These are phyloP conservation scores for Suillus ampliporus DNA, from an alignment of 768 basidiomycete genomes.

Conservation along the genomic window DNA sequence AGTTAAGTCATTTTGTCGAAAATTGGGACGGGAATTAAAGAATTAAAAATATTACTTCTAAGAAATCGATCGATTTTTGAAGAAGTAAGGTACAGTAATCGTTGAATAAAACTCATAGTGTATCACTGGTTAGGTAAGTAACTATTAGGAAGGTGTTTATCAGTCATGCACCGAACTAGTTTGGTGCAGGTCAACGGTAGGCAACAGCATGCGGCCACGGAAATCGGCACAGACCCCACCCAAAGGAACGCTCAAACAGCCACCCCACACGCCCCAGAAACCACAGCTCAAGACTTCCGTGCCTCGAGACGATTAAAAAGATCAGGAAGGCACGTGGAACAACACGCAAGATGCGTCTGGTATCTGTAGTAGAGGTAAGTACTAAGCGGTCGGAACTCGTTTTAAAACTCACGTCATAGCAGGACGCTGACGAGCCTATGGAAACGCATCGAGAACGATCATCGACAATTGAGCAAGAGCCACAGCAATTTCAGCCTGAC, in stretches of 20 bases:
- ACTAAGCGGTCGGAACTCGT: neutral
- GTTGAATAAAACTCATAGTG: no score
- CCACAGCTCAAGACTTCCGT: neutral
- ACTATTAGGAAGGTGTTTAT: no score
- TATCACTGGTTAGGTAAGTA: no score
- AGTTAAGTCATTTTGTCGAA: no score
- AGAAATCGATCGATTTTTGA: no score
- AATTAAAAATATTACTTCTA: no score
- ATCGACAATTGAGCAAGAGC: neutral
- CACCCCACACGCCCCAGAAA: neutral
- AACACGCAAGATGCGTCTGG: neutral
- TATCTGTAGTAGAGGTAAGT: neutral
- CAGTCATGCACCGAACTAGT: no score
- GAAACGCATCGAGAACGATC: neutral
- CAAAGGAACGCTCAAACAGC: neutral
- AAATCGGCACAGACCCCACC: neutral
- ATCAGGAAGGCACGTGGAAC: neutral
- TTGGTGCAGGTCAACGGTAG: no score
- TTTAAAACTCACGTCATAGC: neutral
- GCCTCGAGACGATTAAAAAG: neutral
- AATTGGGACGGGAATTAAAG: no score
- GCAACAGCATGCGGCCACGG: neutral
- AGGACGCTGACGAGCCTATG: neutral
- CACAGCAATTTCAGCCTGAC: neutral
- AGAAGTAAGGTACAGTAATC: no score